phyloP scores from a whole-genome alignment of 2,329 filamentous ascomycete species.

The Fusarium pseudonygamai region DNA sequence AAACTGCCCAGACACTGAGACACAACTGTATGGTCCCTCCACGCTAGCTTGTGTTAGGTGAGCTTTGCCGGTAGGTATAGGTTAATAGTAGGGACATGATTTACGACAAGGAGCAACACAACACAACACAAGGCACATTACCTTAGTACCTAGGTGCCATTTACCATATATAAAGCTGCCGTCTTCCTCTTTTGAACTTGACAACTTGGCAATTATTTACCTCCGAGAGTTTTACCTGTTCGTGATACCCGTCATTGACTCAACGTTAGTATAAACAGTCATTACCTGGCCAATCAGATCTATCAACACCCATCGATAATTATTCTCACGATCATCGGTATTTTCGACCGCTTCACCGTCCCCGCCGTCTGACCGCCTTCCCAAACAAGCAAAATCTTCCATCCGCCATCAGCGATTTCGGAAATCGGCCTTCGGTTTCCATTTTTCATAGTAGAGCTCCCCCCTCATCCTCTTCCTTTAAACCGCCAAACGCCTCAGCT shows the following conservation, averaged over 20 bases:
- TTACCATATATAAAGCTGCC: background rate
- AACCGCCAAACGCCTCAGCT: conserved; percentile 20
- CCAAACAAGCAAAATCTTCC: conserved; percentile 17
- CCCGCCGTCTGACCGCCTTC: conserved; percentile 27
- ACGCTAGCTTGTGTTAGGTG: background rate
- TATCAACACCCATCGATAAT: background rate
- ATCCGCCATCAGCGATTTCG: conserved; percentile 11
- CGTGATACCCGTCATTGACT: background rate
- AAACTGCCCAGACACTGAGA: background rate
- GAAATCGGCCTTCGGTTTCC: conserved; percentile 28
- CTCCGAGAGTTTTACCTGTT: background rate
- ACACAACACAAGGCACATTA: background rate
- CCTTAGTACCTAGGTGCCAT: background rate
- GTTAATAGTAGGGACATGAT: background rate
- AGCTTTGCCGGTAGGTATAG: background rate
- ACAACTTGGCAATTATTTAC: background rate
- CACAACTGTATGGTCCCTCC: background rate
- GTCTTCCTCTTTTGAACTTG: background rate
- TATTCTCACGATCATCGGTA: conserved; percentile 4
- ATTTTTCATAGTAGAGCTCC: conserved; percentile 31
- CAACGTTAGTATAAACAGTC: background rate
- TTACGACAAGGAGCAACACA: background rate
- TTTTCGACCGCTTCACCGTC: conserved; percentile 20
- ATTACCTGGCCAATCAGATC: conserved; percentile 17
- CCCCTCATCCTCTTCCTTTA: conserved; percentile 25